Evolutionary conservation across 1,284 basidiomycete genomes (phyloP).

Genomic region (Wallemia hederae): DNA sequence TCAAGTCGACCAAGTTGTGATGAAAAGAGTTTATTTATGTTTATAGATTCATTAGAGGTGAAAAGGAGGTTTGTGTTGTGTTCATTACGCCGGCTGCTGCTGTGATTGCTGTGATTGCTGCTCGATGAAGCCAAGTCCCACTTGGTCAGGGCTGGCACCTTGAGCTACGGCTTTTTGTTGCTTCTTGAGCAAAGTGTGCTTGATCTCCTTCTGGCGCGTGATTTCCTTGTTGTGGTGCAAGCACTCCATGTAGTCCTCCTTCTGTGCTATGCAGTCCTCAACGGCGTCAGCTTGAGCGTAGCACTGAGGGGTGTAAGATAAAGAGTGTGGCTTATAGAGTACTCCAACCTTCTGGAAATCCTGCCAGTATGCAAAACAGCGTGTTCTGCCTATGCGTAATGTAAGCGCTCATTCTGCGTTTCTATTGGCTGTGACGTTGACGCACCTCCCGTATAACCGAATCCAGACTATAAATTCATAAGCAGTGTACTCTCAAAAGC

Average conservation of each 20-base stretch:
- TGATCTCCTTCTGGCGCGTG: not conserved
- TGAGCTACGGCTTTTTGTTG: not conserved
- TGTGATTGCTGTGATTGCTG: no score
- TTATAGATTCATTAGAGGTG: no score
- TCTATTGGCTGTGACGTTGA: conserved; percentile 3
- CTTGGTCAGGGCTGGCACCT: not conserved
- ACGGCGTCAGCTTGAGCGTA: conserved; percentile 58
- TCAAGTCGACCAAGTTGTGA: conserved; percentile 46
- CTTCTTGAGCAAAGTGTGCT: not conserved
- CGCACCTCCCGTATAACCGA: conserved; percentile 34
- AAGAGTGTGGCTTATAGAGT: not conserved
- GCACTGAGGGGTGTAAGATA: conserved; percentile 26
- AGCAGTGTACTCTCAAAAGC: not conserved
- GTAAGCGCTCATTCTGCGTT: not conserved
- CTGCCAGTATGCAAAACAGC: conserved; percentile 82
- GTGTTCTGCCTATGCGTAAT: conserved; percentile 33
- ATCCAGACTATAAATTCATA: conserved; percentile 23
- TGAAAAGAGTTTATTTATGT: not conserved
- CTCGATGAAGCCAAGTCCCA: not conserved
- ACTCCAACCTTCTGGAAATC: conserved; percentile 21
- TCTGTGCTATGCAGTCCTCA: conserved; percentile 35
- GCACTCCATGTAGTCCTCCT: conserved; percentile 79
- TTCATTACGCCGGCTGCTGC: no score
- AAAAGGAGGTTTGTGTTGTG: no score
- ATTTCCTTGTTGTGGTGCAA: conserved; percentile 78